Evolutionary conservation across 495 filamentous ascomycete genomes (phyloP).

Genomic region (Aspergillus taichungensis): DNA sequence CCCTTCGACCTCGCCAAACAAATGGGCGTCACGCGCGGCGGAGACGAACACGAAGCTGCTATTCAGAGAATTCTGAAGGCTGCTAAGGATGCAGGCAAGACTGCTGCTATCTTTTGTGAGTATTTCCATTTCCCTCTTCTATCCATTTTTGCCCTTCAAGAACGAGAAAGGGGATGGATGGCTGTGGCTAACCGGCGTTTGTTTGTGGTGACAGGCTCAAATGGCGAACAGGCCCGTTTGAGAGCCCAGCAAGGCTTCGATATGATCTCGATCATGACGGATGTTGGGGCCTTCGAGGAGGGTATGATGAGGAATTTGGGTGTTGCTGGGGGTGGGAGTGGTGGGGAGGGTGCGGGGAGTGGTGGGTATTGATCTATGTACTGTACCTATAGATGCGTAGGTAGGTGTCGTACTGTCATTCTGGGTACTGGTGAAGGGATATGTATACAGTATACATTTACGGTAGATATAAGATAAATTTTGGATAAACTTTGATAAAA

Average conservation of each 20-base stretch:
- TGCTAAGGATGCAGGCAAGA: constrained; percentile 58
- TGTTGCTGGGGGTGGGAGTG: constrained; percentile 21
- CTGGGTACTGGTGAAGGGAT: too few relatives aligned
- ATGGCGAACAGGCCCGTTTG: constrained; percentile 51
- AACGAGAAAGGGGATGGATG: not conserved
- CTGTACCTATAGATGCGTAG: too few relatives aligned
- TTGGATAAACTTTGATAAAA: too few relatives aligned
- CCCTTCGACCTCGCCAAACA: constrained; percentile 48
- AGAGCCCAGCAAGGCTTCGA: constrained; percentile 65
- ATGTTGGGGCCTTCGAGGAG: constrained; percentile 43
- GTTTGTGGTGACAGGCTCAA: constrained; percentile 26
- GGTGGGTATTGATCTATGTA: too few relatives aligned
- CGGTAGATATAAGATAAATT: too few relatives aligned
- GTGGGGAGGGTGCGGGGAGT: not conserved
- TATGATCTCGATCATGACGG: constrained; percentile 61
- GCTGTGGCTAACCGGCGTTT: too few relatives aligned
- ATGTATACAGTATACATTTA: too few relatives aligned
- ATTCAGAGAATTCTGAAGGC: constrained; percentile 57
- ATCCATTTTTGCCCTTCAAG: not conserved
- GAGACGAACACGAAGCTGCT: constrained; percentile 45
- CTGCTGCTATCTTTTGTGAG: constrained; percentile 66
- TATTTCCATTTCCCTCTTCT: not conserved
- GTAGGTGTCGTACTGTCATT: too few relatives aligned
- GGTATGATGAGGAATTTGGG: constrained; percentile 28
- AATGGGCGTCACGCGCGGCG: constrained; percentile 27